These are phyloP conservation scores for Mucor lusitanicus DNA, from an alignment of 371 early-diverging fungal species.

Conservation along the genomic window DNA sequence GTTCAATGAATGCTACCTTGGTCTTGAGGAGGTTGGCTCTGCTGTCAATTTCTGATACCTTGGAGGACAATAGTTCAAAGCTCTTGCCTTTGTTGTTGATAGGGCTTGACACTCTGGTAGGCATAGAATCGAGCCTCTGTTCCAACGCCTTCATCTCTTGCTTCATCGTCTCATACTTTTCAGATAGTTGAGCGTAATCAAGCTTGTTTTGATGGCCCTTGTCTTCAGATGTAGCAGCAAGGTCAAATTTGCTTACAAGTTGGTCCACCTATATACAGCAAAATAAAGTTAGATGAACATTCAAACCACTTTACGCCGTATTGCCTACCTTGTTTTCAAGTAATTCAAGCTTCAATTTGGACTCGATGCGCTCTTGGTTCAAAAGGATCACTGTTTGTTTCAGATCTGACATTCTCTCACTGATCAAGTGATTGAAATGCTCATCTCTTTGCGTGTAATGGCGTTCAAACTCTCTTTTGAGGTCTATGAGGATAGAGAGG, in stretches of 20 bases:
- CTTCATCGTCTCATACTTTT: background rate
- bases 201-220: background rate
- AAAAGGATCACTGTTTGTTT: background rate
- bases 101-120: background rate
- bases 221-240: background rate
- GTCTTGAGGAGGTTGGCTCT: no score
- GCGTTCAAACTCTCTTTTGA: background rate
- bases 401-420: background rate
- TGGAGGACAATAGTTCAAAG: background rate
- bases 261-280: background rate
- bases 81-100: background rate
- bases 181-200: background rate
- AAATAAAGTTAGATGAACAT: background rate
- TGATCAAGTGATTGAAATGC: background rate
- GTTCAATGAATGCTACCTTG: no score
- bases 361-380: background rate
- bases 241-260: background rate
- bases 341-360: background rate
- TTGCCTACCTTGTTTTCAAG: background rate
- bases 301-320: no score
- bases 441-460: background rate
- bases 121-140: background rate
- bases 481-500: background rate
- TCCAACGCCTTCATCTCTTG: background rate
- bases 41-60: background rate